Conservation (phyloP, 1,284 basidiomycete species). For the Schizopora paradoxa region DNA sequence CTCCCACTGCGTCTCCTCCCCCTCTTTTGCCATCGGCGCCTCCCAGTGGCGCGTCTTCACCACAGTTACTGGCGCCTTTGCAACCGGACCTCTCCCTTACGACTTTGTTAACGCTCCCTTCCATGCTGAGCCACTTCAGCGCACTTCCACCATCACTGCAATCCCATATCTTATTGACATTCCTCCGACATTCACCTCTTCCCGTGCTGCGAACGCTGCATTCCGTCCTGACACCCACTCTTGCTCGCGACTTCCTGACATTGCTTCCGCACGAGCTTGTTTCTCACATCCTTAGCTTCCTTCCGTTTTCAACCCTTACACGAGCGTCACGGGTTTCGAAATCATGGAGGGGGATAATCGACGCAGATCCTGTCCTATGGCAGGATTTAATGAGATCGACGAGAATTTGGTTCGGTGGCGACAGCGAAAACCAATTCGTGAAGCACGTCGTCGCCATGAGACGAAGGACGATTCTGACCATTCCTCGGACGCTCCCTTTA, state of each 20-base stretch:
- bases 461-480: slow-evolving; percentile 36
- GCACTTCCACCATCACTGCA: slow-evolving; percentile 68
- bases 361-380: slow-evolving; percentile 82
- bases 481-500: slow-evolving; percentile 47
- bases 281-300: slow-evolving; percentile 71
- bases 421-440: slow-evolving; percentile 66
- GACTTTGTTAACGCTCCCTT: slow-evolving; percentile 73
- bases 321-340: slow-evolving; percentile 78
- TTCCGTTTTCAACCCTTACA: slow-evolving; percentile 71
- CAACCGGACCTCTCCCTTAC: slow-evolving; percentile 75
- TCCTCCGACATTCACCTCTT: slow-evolving; percentile 78
- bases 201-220: slow-evolving; percentile 79
- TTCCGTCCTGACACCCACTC: slow-evolving; percentile 75
- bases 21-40: slow-evolving; percentile 75
- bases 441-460: slow-evolving; percentile 58
- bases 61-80: slow-evolving; percentile 59
- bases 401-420: slow-evolving; percentile 81
- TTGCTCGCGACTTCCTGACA: slow-evolving; percentile 83
- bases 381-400: slow-evolving; percentile 71
- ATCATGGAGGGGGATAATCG: slow-evolving; percentile 77
- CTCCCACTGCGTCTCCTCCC: slow-evolving; percentile 74
- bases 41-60: slow-evolving; percentile 66
- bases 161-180: slow-evolving; percentile 79
- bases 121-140: slow-evolving; percentile 69
- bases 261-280: slow-evolving; percentile 82